These are phyloP conservation scores for Scheffersomyces ergatensis DNA, from an alignment of 805 yeast genomes.

Conservation along the genomic window DNA sequence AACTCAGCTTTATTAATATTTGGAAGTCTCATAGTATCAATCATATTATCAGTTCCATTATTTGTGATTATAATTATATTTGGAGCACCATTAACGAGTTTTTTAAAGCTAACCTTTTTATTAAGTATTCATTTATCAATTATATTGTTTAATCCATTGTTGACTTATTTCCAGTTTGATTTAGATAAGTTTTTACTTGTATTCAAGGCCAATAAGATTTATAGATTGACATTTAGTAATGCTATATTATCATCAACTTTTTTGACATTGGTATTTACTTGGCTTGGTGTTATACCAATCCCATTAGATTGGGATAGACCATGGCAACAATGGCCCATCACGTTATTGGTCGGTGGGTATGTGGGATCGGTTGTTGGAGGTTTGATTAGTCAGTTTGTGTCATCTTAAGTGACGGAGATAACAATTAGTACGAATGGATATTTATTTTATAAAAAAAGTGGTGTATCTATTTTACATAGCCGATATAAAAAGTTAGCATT, in stretches of 20 bases:
- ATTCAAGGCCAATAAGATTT: constrained; percentile 18
- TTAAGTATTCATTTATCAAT: constrained; percentile 62
- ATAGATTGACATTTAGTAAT: constrained; percentile 19
- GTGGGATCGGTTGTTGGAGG: constrained; percentile 70
- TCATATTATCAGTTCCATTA: constrained; percentile 35
- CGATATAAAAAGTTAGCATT: no score
- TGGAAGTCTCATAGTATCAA: constrained; percentile 27
- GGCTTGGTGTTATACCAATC: constrained; percentile 92
- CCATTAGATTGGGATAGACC: constrained; percentile 98
- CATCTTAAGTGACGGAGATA: not conserved
- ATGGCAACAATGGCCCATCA: constrained; percentile 96
- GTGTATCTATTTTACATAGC: no score
- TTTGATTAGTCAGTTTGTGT: constrained; percentile 7
- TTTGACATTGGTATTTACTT: constrained; percentile 58
- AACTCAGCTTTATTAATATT: constrained; percentile 21
- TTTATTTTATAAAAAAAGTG: no score
- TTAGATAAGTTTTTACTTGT: constrained; percentile 30
- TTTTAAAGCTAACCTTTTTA: constrained; percentile 52
- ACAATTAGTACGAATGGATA: no score
- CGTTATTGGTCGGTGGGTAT: constrained; percentile 76
- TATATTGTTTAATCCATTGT: constrained; percentile 62
- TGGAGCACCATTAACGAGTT: constrained; percentile 75
- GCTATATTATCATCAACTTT: constrained; percentile 25
- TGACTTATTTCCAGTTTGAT: constrained; percentile 53
- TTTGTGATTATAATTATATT: constrained; percentile 51